phyloP scores from a whole-genome alignment of 2,329 filamentous ascomycete species.

The Botrytis medusae region DNA sequence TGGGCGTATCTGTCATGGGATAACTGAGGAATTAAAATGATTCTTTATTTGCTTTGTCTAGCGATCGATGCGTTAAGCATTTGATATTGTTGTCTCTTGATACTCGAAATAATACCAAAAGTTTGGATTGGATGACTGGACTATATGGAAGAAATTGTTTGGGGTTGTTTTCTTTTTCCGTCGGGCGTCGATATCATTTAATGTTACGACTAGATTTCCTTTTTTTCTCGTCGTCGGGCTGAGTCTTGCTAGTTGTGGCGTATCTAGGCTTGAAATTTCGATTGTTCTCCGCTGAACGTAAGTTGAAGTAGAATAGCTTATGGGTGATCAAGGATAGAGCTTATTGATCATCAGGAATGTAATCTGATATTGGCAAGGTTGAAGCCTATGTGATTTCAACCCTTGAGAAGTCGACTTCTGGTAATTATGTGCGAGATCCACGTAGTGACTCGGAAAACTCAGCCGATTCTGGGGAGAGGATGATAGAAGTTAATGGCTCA shows the following conservation, averaged over 20 bases:
- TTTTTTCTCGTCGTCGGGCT: too few species aligned
- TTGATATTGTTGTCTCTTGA: neutral
- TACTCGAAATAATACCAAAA: neutral
- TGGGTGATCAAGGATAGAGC: neutral
- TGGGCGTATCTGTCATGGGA: neutral
- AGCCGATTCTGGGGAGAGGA: too few species aligned
- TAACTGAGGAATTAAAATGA: neutral
- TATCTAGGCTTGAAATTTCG: neutral
- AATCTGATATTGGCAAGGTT: too few species aligned
- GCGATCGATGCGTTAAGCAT: neutral
- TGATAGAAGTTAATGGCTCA: too few species aligned
- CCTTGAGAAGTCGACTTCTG: neutral
- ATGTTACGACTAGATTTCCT: neutral
- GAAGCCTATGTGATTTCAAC: neutral
- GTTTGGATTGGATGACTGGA: neutral
- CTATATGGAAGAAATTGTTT: too few species aligned
- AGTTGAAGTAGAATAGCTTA: neutral
- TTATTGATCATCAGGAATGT: too few species aligned
- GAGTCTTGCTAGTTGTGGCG: neutral
- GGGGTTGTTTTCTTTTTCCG: too few species aligned
- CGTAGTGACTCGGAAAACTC: too few species aligned
- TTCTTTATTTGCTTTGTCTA: neutral
- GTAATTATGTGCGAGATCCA: too few species aligned
- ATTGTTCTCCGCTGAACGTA: neutral
- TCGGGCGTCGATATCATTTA: neutral